Conservation (phyloP, 768 basidiomycete species). For the Cubamyces sp. region DNA sequence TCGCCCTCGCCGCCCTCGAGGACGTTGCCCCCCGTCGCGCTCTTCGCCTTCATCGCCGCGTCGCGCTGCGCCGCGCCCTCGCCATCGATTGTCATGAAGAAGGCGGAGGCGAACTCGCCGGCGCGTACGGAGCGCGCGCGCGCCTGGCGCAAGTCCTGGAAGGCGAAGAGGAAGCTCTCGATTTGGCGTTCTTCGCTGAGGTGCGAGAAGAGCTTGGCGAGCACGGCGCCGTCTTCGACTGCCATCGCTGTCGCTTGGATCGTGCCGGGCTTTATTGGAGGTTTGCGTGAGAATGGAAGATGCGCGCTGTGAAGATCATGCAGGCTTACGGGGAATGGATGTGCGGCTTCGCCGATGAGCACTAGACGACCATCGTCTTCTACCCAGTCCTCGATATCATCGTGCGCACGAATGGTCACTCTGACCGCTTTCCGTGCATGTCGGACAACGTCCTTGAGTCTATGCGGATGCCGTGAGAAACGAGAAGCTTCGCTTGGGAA, state of each 20-base stretch:
- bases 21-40: constrained; percentile 28
- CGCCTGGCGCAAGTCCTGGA: constrained; percentile 38
- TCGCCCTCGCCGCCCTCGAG: constrained; percentile 30
- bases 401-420: constrained; percentile 25
- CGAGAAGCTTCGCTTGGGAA: neutral
- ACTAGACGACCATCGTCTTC: constrained; percentile 36
- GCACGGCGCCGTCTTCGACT: constrained; percentile 43
- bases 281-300: neutral
- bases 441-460: constrained; percentile 26
- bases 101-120: constrained; percentile 30
- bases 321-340: constrained; percentile 39
- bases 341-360: constrained; percentile 41
- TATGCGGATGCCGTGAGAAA: constrained; percentile 1
- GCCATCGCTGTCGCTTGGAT: constrained; percentile 42
- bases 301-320: neutral
- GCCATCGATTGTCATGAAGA: constrained; percentile 28
- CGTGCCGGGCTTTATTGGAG: constrained; percentile 33
- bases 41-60: constrained; percentile 28
- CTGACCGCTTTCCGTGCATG: constrained; percentile 25
- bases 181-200: constrained; percentile 37
- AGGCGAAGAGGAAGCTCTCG: constrained; percentile 37
- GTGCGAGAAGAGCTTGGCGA: constrained; percentile 44
- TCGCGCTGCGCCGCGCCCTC: constrained; percentile 34
- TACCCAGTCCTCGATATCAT: constrained; percentile 38
- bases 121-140: constrained; percentile 20